These are phyloP conservation scores for Claviceps spartinae DNA, from an alignment of 2,329 filamentous ascomycete genomes.

Conservation along the genomic window DNA sequence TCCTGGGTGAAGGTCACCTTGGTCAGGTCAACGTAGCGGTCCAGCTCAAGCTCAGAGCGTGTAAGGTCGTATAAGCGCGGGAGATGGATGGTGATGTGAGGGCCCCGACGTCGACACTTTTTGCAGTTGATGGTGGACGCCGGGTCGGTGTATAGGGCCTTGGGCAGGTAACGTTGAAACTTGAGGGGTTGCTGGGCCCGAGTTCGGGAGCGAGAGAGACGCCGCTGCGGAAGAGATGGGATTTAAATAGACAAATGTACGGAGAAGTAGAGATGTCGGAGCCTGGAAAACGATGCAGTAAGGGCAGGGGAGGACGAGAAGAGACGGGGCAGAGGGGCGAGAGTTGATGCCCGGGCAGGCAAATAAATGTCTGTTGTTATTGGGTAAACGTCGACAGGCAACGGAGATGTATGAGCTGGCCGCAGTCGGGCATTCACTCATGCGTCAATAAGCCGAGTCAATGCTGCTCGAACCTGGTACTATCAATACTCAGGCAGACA, in stretches of 20 bases:
- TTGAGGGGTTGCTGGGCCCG: background rate
- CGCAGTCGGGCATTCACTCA: no score
- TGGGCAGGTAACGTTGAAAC: background rate
- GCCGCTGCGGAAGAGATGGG: constrained; percentile 3
- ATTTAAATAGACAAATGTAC: no score
- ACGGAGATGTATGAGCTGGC: no score
- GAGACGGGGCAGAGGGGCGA: background rate
- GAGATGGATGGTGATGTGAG: background rate
- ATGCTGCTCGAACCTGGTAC: no score
- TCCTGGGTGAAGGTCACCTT: background rate
- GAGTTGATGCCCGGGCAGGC: no score
- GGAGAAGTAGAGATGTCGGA: no score
- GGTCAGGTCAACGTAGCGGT: constrained; percentile 1
- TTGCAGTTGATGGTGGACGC: background rate
- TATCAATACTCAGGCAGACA: no score
- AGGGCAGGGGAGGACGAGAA: background rate
- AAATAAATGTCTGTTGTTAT: no score
- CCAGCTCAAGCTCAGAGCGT: constrained; percentile 1
- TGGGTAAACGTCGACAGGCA: no score
- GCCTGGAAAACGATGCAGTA: no score
- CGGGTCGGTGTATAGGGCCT: background rate
- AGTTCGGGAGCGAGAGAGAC: constrained; percentile 5
- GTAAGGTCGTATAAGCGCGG: background rate
- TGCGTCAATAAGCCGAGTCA: no score
- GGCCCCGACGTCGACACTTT: background rate